Base-by-base conservation (phyloP, 768 basidiomycete genomes). In the Leccinum sublutescens region DNA sequence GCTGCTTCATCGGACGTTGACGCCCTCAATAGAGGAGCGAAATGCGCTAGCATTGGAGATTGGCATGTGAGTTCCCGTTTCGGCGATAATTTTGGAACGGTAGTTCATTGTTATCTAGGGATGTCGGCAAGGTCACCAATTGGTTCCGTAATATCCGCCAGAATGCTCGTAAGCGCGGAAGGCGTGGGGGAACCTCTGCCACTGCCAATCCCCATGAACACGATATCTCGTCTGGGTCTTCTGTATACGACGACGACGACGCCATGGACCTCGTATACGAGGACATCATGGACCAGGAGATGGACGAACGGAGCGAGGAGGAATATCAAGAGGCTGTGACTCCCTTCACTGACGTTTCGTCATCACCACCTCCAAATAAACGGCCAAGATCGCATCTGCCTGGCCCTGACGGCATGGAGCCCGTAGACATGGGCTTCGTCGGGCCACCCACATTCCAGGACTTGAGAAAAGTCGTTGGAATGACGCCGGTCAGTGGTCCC, bases 111-210 rank as follows among this genome's bases (percentile, higher is more conserved):
- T 61, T 57, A 54, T 55, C 14, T 58, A 86, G 84, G 90, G 90
- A 93, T 73, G 73, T 92, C 57, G 87, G 85, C 63, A 91, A 90
- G 74, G 89, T 93, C 54, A 91, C 90, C 17, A 93, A 93, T 71
- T 93, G 90, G 90, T 92, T 92, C 79, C 80, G 90, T 36, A 93
- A 93, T 68, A 79, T 92, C 58, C 83, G 90, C 38, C 90, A 93
- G 75, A 88, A 88, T 17, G 81, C 89, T n/a, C 77, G 89, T 47
- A 91, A 86, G 73, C 84, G 89, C 23, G 80, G 82, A 57, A 85
- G 80, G 74, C 82, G 76, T 62, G 70, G 74, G 77, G 80, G 64
- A 74, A 51, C 34, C 25, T 57, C 66, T 33, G 15, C 80, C 77
- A 53, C 77, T 49, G 50, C 65, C 62, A 54, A 73, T 54, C 55